Conservation (phyloP, 2,329 filamentous ascomycete genomes). For the Trichoderma gracile region DNA sequence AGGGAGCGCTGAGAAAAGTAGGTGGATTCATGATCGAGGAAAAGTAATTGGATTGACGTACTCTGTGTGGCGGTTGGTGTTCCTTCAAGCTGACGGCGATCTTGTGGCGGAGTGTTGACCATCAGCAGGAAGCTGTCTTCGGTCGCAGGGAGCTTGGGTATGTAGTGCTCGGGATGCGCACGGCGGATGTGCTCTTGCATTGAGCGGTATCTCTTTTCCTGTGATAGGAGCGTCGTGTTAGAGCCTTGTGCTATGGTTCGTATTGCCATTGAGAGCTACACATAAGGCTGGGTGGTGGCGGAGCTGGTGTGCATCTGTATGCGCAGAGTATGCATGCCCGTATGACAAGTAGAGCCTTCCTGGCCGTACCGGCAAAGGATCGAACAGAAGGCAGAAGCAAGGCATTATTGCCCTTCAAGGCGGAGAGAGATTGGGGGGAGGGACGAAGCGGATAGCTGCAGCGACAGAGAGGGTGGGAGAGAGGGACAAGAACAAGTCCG, state of each 20-base stretch:
- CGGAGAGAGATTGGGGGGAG: not conserved
- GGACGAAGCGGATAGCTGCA: not conserved
- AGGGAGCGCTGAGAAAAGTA: conserved; percentile 18
- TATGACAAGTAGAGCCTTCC: not conserved
- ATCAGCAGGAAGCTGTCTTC: conserved; percentile 97
- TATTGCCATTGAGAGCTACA: conserved; percentile 22
- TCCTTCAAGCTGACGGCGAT: conserved; percentile 55
- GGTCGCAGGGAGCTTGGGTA: conserved; percentile 94
- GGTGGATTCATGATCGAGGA: not conserved
- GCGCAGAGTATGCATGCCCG: not conserved
- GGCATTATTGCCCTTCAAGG: conserved; percentile 2
- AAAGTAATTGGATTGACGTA: conserved; percentile 30
- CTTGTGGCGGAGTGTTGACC: conserved; percentile 85
- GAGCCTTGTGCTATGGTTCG: not conserved
- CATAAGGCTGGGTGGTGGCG: conserved; percentile 27
- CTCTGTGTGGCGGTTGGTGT: conserved; percentile 39
- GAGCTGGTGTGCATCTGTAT: conserved; percentile 27
- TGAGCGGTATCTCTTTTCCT: conserved; percentile 95
- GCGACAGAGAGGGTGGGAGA: not conserved
- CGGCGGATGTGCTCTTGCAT: conserved; percentile 99
- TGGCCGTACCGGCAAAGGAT: not conserved
- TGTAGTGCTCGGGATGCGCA: conserved; percentile 95
- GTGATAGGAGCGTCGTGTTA: conserved; percentile 31
- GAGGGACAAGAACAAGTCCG: not conserved
- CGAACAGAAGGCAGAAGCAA: not conserved